phyloP scores from a whole-genome alignment of 2,329 filamentous ascomycete genomes.

The Hansfordia pulvinata region DNA sequence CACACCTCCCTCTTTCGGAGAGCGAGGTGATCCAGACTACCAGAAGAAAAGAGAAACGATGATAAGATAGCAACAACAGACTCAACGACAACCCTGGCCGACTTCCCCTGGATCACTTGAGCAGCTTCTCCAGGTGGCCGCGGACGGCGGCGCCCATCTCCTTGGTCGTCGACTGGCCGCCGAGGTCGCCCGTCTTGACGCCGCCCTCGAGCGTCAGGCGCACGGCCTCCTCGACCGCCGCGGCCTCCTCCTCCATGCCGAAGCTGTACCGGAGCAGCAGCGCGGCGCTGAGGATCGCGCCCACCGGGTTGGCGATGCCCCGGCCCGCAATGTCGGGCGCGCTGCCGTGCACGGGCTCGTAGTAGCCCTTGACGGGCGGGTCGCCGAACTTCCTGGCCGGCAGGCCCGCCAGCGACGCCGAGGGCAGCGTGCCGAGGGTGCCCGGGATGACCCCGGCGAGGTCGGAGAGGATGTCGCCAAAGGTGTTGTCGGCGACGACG shows the following conservation, averaged over 20 bases:
- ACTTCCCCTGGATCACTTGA: too few relatives aligned
- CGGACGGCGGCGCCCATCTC: constrained; percentile 52
- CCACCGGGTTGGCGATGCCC: constrained; percentile 60
- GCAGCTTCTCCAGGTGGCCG: not conserved
- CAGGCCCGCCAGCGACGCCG: constrained; percentile 28
- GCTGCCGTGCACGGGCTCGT: constrained; percentile 63
- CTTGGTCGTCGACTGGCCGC: constrained; percentile 45
- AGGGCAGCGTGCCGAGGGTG: constrained; percentile 28
- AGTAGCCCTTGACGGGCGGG: constrained; percentile 51
- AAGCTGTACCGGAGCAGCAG: constrained; percentile 69
- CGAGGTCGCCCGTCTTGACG: constrained; percentile 51
- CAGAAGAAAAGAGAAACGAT: too few relatives aligned
- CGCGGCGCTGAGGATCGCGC: constrained; percentile 55
- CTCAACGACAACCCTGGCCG: too few relatives aligned
- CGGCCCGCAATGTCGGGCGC: constrained; percentile 64
- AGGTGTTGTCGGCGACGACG: constrained; percentile 32
- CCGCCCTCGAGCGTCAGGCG: constrained; percentile 49
- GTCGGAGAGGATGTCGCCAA: constrained; percentile 32
- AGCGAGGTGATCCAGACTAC: too few relatives aligned
- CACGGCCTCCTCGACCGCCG: constrained; percentile 51
- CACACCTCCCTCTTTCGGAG: too few relatives aligned
- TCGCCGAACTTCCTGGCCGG: too few relatives aligned
- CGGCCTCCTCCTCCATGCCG: constrained; percentile 43
- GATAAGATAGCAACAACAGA: too few relatives aligned
- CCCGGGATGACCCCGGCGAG: constrained; percentile 30